Evolutionary conservation across 805 yeast genomes (phyloP), one percentile per base, ranked within the genome.

Genomic region (Monosporozyma aquatica): DNA sequence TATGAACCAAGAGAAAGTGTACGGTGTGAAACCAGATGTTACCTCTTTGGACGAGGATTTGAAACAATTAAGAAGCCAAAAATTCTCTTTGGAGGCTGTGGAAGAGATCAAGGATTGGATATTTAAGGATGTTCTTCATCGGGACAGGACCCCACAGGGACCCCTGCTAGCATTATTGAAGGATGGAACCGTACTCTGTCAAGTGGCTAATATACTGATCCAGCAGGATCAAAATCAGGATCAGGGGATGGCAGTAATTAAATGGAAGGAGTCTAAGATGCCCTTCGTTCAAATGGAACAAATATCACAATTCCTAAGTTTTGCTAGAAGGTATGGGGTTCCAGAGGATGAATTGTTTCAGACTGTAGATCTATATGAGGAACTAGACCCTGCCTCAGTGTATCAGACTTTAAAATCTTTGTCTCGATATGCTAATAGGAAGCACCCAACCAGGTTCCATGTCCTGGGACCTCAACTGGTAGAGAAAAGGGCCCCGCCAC

Each of bases 211-310:
- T 41, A 53, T 49, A 28, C 42, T 78, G 22, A n/a, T n/a, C n/a
- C n/a, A n/a, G n/a, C n/a, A n/a, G n/a, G n/a, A n/a, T n/a, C n/a
- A n/a, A n/a, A n/a, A n/a, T n/a, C n/a, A n/a, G n/a, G n/a, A n/a
- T n/a, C n/a, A n/a, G n/a, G n/a, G n/a, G n/a, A n/a, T n/a, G n/a
- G n/a, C n/a, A n/a, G n/a, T n/a, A n/a, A n/a, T 68, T 3, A 74
- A 70, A 47, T 78, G 61, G 57, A 84, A 81, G 56, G 69, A 68
- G 39, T 75, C 86, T 9, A 67, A 69, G 40, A 78, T 84, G 80
- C 90, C 94, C 2, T 86, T 85, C 58, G 74, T 78, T 13, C 71
- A 67, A 44, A 86, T 86, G 95, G 95, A 86, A 55, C 85, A 85
- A 54, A 84, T 86, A 26, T 76, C 86, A 39, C 75, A 75, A 48